These are phyloP conservation scores for Albophoma yamanashiensis DNA, from an alignment of 2,329 filamentous ascomycete species.

Conservation along the genomic window DNA sequence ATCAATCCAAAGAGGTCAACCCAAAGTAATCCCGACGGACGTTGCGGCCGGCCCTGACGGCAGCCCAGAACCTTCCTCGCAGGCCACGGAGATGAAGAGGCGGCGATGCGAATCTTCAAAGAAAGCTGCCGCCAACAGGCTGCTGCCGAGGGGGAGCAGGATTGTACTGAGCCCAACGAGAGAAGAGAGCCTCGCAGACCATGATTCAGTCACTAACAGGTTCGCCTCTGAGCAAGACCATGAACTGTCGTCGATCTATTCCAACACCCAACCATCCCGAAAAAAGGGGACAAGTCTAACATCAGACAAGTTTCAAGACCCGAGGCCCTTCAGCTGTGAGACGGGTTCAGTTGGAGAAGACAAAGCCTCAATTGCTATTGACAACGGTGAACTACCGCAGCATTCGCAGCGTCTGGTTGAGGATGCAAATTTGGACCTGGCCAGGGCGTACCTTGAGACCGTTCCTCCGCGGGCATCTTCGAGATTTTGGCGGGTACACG, in stretches of 20 bases:
- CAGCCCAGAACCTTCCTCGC: constrained; percentile 27
- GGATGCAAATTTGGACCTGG: background rate
- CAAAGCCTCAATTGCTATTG: background rate
- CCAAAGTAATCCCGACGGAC: constrained; percentile 3
- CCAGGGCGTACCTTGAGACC: constrained; percentile 4
- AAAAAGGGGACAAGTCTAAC: too few relatives aligned
- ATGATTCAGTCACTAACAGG: constrained; percentile 1
- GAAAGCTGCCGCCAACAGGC: constrained; percentile 11
- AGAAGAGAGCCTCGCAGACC: constrained; percentile 17
- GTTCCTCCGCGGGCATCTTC: constrained; percentile 11
- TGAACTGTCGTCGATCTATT: background rate
- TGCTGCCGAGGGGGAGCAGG: constrained; percentile 12
- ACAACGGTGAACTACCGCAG: background rate
- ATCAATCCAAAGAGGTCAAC: constrained; percentile 1
- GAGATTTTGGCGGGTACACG: background rate
- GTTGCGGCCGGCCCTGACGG: constrained; percentile 9
- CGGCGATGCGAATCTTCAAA: constrained; percentile 10
- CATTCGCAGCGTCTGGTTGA: background rate
- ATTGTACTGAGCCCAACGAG: constrained; percentile 18
- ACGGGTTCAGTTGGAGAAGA: background rate
- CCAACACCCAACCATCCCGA: background rate
- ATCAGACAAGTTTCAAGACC: background rate
- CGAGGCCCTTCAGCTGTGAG: background rate
- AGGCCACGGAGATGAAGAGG: constrained; percentile 14
- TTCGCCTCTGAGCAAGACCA: background rate